A percentile compares a stretch with the other conserved stretches of the same genome.
These are phyloP conservation scores for Calocybe indica DNA, from an alignment of 768 basidiomycete genomes.

Conservation along the genomic window DNA sequence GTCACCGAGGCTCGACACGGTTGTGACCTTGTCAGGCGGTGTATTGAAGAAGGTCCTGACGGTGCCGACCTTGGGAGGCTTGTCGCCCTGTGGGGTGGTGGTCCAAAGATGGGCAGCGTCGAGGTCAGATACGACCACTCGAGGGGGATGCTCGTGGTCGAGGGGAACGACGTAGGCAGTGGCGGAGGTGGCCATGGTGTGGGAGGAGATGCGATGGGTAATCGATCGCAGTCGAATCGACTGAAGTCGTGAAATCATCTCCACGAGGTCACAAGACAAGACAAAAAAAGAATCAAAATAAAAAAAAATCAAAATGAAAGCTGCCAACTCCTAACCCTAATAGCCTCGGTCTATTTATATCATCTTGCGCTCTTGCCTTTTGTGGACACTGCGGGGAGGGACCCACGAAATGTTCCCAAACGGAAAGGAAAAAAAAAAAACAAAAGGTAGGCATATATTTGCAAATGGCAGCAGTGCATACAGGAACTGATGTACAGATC, in stretches of 20 bases:
- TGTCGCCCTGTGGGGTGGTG: conserved; percentile 39
- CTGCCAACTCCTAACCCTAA: too few relatives aligned
- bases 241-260: conserved; percentile 3
- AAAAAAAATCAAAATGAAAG: not conserved
- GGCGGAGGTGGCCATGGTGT: conserved; percentile 48
- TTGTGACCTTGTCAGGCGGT: conserved; percentile 40
- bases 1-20: conserved; percentile 55
- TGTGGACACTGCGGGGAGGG: too few relatives aligned
- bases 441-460: too few relatives aligned
- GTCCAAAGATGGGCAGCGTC: conserved; percentile 49
- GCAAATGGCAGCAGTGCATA: too few relatives aligned
- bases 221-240: conserved; percentile 11
- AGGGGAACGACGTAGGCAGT: conserved; percentile 43
- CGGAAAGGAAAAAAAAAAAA: too few relatives aligned
- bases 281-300: not conserved
- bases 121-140: conserved; percentile 16
- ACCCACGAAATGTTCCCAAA: too few relatives aligned
- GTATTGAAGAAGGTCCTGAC: conserved; percentile 61
- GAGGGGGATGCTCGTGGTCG: conserved; percentile 35
- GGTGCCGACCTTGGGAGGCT: conserved; percentile 54
- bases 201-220: conserved; percentile 16
- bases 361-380: too few relatives aligned
- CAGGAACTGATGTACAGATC: too few relatives aligned
- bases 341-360: too few relatives aligned
- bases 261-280: conserved; percentile 5